These are phyloP conservation scores for Kodamaea alishanica DNA, from an alignment of 1,139 yeast genomes.

Conservation along the genomic window DNA sequence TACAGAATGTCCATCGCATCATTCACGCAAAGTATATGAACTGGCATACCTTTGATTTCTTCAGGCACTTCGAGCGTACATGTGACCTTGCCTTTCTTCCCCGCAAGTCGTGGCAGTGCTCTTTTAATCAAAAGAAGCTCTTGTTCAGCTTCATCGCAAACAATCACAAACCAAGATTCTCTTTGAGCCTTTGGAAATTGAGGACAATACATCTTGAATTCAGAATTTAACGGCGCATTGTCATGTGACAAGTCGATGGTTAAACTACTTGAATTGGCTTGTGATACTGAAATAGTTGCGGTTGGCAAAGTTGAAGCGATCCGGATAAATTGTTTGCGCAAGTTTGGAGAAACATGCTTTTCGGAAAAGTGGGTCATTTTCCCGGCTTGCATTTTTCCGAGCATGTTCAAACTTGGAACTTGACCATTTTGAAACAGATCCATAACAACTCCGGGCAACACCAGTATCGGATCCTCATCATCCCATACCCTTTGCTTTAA, in stretches of 20 bases:
- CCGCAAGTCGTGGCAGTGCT: slow-evolving; percentile 53
- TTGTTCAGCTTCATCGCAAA: slow-evolving; percentile 42
- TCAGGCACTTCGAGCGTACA: slow-evolving; percentile 51
- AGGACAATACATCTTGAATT: slow-evolving; percentile 70
- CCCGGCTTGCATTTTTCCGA: slow-evolving; percentile 23
- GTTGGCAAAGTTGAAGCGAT: slow-evolving; percentile 50
- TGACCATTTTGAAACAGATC: slow-evolving; percentile 18
- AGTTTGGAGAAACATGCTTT: slow-evolving; percentile 17
- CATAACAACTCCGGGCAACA: slow-evolving; percentile 62
- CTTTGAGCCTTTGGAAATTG: slow-evolving; percentile 87
- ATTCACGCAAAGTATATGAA: slow-evolving; percentile 52
- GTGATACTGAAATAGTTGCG: slow-evolving; percentile 34
- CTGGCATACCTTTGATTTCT: slow-evolving; percentile 41
- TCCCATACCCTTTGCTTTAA: slow-evolving; percentile 87
- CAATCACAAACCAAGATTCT: slow-evolving; percentile 87
- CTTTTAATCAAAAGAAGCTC: slow-evolving; percentile 63
- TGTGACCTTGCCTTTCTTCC: slow-evolving; percentile 40
- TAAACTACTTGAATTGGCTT: slow-evolving; percentile 31
- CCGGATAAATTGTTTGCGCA: slow-evolving; percentile 36
- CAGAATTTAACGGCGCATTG: slow-evolving; percentile 51
- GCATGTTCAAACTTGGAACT: slow-evolving; percentile 12
- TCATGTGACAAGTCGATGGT: slow-evolving; percentile 50
- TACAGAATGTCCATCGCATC: slow-evolving; percentile 63
- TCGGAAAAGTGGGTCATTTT: slow-evolving; percentile 32
- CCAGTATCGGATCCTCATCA: slow-evolving; percentile 66